phyloP scores from a whole-genome alignment of 768 basidiomycete species.

The Tylopilus balloui region DNA sequence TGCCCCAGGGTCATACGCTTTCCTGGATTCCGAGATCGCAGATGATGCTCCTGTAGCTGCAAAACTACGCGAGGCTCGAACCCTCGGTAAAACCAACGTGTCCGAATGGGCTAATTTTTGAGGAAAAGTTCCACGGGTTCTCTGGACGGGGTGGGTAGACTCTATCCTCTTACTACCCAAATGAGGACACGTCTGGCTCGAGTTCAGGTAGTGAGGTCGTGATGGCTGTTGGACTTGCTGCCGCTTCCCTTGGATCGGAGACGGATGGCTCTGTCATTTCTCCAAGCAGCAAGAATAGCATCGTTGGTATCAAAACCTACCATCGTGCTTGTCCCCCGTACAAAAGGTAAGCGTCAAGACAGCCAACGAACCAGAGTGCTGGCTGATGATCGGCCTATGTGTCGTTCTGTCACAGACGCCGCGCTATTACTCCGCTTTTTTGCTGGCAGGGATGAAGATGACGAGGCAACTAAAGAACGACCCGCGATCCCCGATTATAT shows the following conservation, averaged over 20 bases:
- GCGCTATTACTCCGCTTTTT: slow-evolving; percentile 51
- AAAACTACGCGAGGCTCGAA: slow-evolving; percentile 30
- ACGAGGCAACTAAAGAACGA: slow-evolving; percentile 48
- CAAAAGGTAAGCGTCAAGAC: slow-evolving; percentile 26
- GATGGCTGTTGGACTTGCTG: slow-evolving; percentile 40
- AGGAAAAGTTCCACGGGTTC: slow-evolving; percentile 39
- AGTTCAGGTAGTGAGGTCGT: slow-evolving; percentile 42
- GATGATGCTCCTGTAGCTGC: slow-evolving; percentile 31
- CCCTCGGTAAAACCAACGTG: slow-evolving; percentile 41
- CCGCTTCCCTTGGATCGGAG: slow-evolving; percentile 43
- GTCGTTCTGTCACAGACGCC: slow-evolving; percentile 51
- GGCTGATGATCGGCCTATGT: slow-evolving; percentile 35
- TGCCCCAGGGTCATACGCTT: slow-evolving; percentile 31
- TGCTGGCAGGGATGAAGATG: slow-evolving; percentile 49
- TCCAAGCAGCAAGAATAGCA: slow-evolving; percentile 39
- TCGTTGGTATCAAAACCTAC: slow-evolving; percentile 42
- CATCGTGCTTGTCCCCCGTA: slow-evolving; percentile 37
- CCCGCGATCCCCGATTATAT: slow-evolving; percentile 56
- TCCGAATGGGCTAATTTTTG: slow-evolving; percentile 44
- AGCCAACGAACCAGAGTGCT: neutral
- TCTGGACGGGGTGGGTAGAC: slow-evolving; percentile 45
- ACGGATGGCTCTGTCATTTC: slow-evolving; percentile 47
- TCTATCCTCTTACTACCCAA: slow-evolving; percentile 39
- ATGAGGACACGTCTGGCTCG: slow-evolving; percentile 39
- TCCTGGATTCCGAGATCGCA: slow-evolving; percentile 34